Evolutionary conservation across 1,284 basidiomycete genomes (phyloP), one percentile per base, ranked within the genome.

Genomic region (Melampsora abietis-canadensis): DNA sequence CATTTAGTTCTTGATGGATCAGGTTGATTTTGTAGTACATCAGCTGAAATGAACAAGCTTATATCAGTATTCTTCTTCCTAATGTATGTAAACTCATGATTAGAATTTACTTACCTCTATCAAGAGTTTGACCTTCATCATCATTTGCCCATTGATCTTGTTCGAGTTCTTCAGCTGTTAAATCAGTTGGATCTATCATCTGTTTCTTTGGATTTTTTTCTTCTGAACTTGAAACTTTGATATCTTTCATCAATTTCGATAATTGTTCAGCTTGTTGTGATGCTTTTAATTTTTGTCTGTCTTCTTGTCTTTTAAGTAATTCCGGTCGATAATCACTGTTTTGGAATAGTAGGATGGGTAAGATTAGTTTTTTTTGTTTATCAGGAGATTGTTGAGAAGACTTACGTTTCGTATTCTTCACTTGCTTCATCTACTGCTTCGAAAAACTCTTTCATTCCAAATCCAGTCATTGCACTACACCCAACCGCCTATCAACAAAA

Each of bases 401-500:
- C 87, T 79, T 80, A 94, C 91, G 84, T 89, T 82, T 91, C 88
- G 82, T 97, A 99, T 82, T 96, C 93, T 70, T 88, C 85, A 77
- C 92, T 85, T 0, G 92, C 92, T 60, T 87, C 89, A 76, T 94
- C 89, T 4, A 99, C 93, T 0, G 93, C 93, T 21, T 89, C 87
- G 79, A 98, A 90, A 81, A 98, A 97, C 69, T 91, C 90, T 77
- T 89, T 85, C 81, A 99, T 88, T 5, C 96, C 96, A 65, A 88
- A 89, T 14, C 96, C 96, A 0, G 96, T 98, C 85, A 93, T 87
- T 59, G 95, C 95, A 15, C 92, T 95, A 10, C 98, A 94, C 27
- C 95, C 94, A 14, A 98, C 94, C 7, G 94, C 88, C 92, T 94
- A 76, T 12, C 14, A 59, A 19, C 8, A 72, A 66, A 68, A 59